Base-by-base conservation (phyloP, 192 early-diverging fungal genomes). In the Allomyces javanicus region DNA sequence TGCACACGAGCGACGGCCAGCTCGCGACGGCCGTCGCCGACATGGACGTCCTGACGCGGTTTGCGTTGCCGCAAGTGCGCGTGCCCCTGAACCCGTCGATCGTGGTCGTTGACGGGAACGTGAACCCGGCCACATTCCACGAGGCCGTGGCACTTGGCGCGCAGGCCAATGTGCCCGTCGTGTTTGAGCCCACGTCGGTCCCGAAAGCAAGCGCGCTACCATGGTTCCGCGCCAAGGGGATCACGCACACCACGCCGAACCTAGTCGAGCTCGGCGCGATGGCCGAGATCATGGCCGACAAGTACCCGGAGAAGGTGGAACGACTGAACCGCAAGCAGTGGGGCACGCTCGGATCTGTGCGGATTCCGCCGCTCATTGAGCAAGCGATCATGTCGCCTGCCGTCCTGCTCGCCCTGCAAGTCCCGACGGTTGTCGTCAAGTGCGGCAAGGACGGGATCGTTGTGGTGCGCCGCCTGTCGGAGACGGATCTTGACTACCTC, bases 101-200 rank as follows among this genome's bases (percentile, higher is more conserved):
- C 0, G 77, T 92, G 7, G 83, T 78, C 25, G 74, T 92, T 45
- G 92, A 94, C 69, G 91, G 84, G 40, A 94, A 94, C 63, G 44
- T 90, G 10, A 69, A 80, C 10, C 43, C 70, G 1, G 69, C 63
- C 4, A 75, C 72, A 65, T 70, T n/a, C 23, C n/a, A 33, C 23
- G 64, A 50, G 58, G 44, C 40, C 0, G 25, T 62, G 19, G 67
- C 62, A 14, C 62, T 24, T 3, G 26, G 23, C 10, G 45, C 44
- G 7, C n/a, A 63, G 10, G 12, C 23, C 25, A 19, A 64, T 4
- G 19, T 66, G 5, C 69, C 69, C 72, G 81, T 79, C 0, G 78
- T 96, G 25, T 95, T 93, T 72, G 96, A 98, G 66, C 93, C 96
- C 0, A 98, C 96, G 1, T 95, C 92, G 9, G 78, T 87, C 17